Percentiles rank a stretch among this genome's conserved stretches.
phyloP scores from a whole-genome alignment of 495 filamentous ascomycete genomes.

The Daldinia grandis region DNA sequence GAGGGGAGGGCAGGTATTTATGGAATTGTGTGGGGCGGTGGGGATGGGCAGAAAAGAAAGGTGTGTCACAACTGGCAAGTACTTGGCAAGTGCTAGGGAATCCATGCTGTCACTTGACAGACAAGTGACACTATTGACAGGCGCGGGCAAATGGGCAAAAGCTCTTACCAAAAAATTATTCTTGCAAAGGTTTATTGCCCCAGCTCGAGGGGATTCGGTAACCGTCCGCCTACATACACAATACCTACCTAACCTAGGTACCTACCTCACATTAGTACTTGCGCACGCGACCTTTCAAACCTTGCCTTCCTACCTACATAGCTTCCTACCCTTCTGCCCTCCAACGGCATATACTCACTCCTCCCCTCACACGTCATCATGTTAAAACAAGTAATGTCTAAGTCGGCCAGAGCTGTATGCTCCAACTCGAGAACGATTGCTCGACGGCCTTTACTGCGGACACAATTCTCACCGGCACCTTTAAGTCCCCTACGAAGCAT shows the following conservation, averaged over 20 bases:
- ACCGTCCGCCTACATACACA: neutral
- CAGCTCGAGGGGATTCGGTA: neutral
- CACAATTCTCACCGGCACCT: constrained; percentile 46
- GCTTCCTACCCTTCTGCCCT: neutral
- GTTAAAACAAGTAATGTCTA: constrained; percentile 54
- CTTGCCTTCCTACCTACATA: neutral
- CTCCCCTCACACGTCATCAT: constrained; percentile 43
- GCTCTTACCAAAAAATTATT: constrained; percentile 1
- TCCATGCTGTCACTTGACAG: neutral
- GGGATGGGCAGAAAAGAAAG: constrained; percentile 29
- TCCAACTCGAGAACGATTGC: constrained; percentile 39
- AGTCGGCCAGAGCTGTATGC: constrained; percentile 49
- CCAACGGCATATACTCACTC: constrained; percentile 1
- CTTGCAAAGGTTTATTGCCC: constrained; percentile 20
- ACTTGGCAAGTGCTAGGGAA: neutral
- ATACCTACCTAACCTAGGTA: neutral
- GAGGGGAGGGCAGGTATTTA: constrained; percentile 21
- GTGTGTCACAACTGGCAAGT: neutral
- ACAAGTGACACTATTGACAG: constrained; percentile 5
- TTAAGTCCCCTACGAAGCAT: constrained; percentile 41
- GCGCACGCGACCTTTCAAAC: constrained; percentile 34
- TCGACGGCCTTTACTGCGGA: constrained; percentile 43
- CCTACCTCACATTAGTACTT: neutral
- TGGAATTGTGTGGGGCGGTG: constrained; percentile 30
- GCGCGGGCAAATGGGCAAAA: constrained; percentile 13